Conservation (phyloP, 495 filamentous ascomycete genomes). For the Penicillium mononematosum region DNA sequence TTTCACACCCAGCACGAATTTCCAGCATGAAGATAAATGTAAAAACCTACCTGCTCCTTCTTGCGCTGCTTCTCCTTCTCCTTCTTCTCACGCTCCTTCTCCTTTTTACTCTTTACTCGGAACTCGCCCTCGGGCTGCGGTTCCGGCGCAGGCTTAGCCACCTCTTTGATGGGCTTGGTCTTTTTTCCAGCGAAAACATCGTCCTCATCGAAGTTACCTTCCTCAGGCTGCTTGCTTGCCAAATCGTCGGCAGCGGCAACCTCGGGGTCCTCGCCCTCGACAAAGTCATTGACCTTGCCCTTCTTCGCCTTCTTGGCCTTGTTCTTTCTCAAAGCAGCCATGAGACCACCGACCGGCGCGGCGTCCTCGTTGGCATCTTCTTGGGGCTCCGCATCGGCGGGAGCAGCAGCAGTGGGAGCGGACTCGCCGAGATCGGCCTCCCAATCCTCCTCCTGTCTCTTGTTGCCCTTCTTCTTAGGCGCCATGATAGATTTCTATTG, state of each 20-base stretch:
- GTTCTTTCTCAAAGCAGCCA: slow-evolving; percentile 86
- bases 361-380: slow-evolving; percentile 48
- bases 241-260: slow-evolving; percentile 41
- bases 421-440: slow-evolving; percentile 90
- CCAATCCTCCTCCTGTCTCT: slow-evolving; percentile 89
- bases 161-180: slow-evolving; percentile 57
- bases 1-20: neutral
- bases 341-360: slow-evolving; percentile 66
- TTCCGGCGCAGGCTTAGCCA: slow-evolving; percentile 42
- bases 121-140: slow-evolving; percentile 57
- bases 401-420: slow-evolving; percentile 50
- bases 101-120: slow-evolving; percentile 85
- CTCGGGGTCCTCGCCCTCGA: slow-evolving; percentile 65
- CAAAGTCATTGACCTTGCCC: slow-evolving; percentile 72
- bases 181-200: slow-evolving; percentile 69
- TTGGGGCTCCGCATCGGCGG: slow-evolving; percentile 46
- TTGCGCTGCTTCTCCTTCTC: slow-evolving; percentile 91
- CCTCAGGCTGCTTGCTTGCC: slow-evolving; percentile 72
- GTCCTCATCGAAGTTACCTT: slow-evolving; percentile 83
- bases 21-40: neutral
- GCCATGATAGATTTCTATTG: slow-evolving; percentile 55
- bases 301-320: slow-evolving; percentile 92
- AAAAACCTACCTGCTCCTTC: slow-evolving; percentile 71
- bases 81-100: slow-evolving; percentile 93
- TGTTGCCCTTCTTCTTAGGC: slow-evolving; percentile 92